A percentile compares a stretch with the other conserved stretches of the same genome.
These are phyloP conservation scores for Chenopodium album DNA, from an alignment of 148 eudicot species.

Conservation along the genomic window DNA sequence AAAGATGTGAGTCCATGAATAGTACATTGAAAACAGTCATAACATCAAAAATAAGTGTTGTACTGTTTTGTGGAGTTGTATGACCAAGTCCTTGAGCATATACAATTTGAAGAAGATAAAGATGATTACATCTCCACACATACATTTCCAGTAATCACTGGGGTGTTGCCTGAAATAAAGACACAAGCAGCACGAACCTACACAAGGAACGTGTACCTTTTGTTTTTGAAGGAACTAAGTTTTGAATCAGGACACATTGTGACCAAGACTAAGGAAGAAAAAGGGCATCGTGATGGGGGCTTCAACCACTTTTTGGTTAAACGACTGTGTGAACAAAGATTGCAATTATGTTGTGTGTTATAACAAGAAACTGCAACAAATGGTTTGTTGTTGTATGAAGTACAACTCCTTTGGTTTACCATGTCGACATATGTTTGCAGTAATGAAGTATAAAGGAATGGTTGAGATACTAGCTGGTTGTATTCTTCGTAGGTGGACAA, in stretches of 20 bases:
- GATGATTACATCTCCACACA: neutral
- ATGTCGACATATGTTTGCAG: neutral
- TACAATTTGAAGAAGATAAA: neutral
- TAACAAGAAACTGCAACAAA: neutral
- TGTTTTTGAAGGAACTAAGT: neutral
- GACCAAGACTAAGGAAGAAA: neutral
- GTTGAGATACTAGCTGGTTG: neutral
- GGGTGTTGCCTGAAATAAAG: neutral
- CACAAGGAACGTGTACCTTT: neutral
- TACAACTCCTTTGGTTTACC: neutral
- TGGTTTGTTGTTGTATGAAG: neutral
- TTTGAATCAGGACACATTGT: neutral
- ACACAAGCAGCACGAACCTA: neutral
- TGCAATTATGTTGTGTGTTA: neutral
- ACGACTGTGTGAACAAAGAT: neutral
- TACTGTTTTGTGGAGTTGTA: neutral
- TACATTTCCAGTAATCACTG: neutral
- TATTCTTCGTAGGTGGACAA: neutral
- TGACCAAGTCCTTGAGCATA: neutral
- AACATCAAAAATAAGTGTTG: neutral
- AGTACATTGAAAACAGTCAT: neutral
- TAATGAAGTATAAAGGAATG: neutral
- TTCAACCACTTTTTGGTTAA: neutral
- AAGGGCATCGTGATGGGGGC: neutral
- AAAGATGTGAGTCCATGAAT: constrained; percentile 5